These are phyloP conservation scores for Tremellales sp. DNA, from an alignment of 1,284 basidiomycete species.

Conservation along the genomic window DNA sequence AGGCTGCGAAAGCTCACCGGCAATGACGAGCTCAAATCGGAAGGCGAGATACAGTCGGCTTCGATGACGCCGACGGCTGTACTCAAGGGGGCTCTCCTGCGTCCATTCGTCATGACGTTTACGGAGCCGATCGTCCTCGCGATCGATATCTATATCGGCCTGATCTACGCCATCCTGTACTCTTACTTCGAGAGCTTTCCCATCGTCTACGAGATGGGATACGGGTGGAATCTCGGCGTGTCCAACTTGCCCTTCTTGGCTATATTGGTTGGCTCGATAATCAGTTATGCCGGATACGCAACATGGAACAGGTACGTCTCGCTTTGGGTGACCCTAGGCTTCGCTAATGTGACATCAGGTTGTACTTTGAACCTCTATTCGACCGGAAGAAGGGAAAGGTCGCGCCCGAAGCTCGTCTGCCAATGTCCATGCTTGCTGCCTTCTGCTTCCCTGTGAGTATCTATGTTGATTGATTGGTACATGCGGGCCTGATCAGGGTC, in stretches of 20 bases:
- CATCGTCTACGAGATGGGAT: slow-evolving; percentile 27
- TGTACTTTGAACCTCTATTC: slow-evolving; percentile 23
- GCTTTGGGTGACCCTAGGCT: slow-evolving; percentile 1
- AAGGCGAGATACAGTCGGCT: slow-evolving; percentile 25
- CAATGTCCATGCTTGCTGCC: slow-evolving; percentile 23
- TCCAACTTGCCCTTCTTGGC: slow-evolving; percentile 29
- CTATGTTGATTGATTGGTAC: not conserved
- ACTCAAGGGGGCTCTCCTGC: slow-evolving; percentile 21
- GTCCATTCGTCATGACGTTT: slow-evolving; percentile 31
- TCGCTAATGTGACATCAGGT: slow-evolving; percentile 2
- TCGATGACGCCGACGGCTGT: slow-evolving; percentile 18
- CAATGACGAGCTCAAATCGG: slow-evolving; percentile 33
- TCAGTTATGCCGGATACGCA: slow-evolving; percentile 21
- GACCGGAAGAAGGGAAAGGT: slow-evolving; percentile 13
- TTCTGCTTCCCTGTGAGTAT: slow-evolving; percentile 28
- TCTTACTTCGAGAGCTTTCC: slow-evolving; percentile 34
- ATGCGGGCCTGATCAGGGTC: slow-evolving; percentile 1
- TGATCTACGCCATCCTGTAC: slow-evolving; percentile 28
- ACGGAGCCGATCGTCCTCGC: slow-evolving; percentile 40
- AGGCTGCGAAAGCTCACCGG: slow-evolving; percentile 45
- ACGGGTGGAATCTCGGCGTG: slow-evolving; percentile 26
- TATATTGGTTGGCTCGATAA: slow-evolving; percentile 28
- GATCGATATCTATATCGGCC: slow-evolving; percentile 27
- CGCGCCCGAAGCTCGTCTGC: slow-evolving; percentile 30
- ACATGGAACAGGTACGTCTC: slow-evolving; percentile 27